Evolutionary conservation across 495 filamentous ascomycete species (phyloP).

Genomic region (Annulohypoxylon bovei): DNA sequence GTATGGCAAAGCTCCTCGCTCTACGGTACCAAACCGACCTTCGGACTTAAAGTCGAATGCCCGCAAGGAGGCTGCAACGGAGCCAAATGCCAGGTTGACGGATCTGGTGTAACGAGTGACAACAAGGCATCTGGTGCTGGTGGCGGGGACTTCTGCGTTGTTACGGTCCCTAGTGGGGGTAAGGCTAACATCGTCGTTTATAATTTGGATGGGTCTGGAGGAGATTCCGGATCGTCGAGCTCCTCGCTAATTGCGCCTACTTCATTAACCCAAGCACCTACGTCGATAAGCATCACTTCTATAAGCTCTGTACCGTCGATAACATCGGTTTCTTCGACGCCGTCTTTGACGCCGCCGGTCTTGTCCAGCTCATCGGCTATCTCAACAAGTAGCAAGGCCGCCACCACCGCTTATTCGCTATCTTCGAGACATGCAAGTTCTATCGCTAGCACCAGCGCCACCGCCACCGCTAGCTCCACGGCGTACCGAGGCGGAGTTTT

Average conservation of each 20-base stretch:
- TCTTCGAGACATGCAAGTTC: conserved; percentile 24
- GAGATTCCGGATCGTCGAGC: conserved; percentile 24
- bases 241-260: conserved; percentile 28
- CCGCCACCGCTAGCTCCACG: neutral
- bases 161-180: conserved; percentile 74
- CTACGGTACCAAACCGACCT: conserved; percentile 67
- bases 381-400: conserved; percentile 23
- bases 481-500: conserved; percentile 37
- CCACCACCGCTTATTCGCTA: conserved; percentile 17
- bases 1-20: conserved; percentile 72
- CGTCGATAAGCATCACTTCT: conserved; percentile 30
- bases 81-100: conserved; percentile 77
- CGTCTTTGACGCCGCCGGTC: conserved; percentile 9
- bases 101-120: conserved; percentile 66
- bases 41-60: conserved; percentile 78
- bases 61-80: conserved; percentile 73
- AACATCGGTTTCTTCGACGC: conserved; percentile 21
- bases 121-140: conserved; percentile 68
- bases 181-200: conserved; percentile 75
- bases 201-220: conserved; percentile 52
- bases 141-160: conserved; percentile 79
- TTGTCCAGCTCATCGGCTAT: conserved; percentile 22
- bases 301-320: conserved; percentile 40
- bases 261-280: conserved; percentile 37
- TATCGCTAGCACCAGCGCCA: neutral